These are phyloP conservation scores for Aspergillus nidulans DNA, from an alignment of 495 filamentous ascomycete genomes.

Conservation along the genomic window DNA sequence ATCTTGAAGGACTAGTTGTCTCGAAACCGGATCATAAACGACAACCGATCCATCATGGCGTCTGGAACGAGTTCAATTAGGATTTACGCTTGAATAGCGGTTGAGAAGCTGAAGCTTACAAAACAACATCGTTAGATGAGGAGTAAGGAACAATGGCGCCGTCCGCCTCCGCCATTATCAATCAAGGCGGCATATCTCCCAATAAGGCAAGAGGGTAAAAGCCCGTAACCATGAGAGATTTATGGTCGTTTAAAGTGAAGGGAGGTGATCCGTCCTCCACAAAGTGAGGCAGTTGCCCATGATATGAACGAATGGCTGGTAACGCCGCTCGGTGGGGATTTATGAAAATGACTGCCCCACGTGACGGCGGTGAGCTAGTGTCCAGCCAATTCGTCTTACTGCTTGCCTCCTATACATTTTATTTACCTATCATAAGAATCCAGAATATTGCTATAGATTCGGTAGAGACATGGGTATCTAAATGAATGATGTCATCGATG, in stretches of 20 bases:
- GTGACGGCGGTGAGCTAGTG: constrained; percentile 20
- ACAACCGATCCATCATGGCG: constrained; percentile 91
- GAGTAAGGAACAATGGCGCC: constrained; percentile 45
- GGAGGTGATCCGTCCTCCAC: constrained; percentile 4
- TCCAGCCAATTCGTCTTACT: background rate
- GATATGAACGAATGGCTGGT: background rate
- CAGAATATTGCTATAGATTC: background rate
- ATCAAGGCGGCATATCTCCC: constrained; percentile 13
- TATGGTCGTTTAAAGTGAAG: background rate
- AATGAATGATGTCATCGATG: constrained; percentile 7
- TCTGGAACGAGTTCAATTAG: constrained; percentile 37
- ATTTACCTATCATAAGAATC: background rate
- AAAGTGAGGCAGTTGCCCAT: background rate
- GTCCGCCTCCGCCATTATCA: constrained; percentile 38
- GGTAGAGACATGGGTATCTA: constrained; percentile 19
- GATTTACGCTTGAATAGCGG: background rate
- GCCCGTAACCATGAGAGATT: constrained; percentile 1
- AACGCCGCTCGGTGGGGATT: background rate
- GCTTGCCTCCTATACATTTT: background rate
- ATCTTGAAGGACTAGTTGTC: constrained; percentile 76
- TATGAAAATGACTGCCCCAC: constrained; percentile 19
- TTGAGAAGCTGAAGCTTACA: constrained; percentile 31
- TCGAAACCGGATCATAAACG: constrained; percentile 78
- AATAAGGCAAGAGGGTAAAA: constrained; percentile 2
- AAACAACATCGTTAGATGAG: constrained; percentile 46